A percentile compares a stretch with the other conserved stretches of the same genome.
phyloP scores from a whole-genome alignment of 2,329 filamentous ascomycete genomes.

The Trichoderma guizhouense region DNA sequence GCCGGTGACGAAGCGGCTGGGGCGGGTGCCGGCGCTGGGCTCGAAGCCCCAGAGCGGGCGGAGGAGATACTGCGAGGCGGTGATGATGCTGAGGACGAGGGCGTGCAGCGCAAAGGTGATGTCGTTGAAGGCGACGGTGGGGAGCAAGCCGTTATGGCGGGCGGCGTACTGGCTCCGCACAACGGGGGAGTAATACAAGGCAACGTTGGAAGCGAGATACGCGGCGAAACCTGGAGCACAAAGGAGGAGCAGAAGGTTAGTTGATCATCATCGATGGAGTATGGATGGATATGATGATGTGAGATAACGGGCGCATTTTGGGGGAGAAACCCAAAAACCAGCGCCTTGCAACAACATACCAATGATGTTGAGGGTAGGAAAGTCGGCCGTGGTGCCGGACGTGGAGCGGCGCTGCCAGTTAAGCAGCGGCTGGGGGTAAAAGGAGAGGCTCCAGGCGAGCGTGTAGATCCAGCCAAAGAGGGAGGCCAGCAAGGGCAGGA shows the following conservation, averaged over 20 bases:
- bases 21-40: slow-evolving; percentile 53
- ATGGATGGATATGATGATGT: no score
- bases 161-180: slow-evolving; percentile 81
- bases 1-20: slow-evolving; percentile 60
- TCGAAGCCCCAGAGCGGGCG: slow-evolving; percentile 72
- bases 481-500: slow-evolving; percentile 51
- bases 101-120: slow-evolving; percentile 84
- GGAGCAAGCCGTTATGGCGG: slow-evolving; percentile 70
- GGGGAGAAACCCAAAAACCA: background rate
- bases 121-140: slow-evolving; percentile 88
- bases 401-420: slow-evolving; percentile 78
- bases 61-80: slow-evolving; percentile 74
- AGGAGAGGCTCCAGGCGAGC: slow-evolving; percentile 77
- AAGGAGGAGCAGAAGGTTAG: background rate
- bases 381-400: slow-evolving; percentile 81
- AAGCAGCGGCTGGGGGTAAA: slow-evolving; percentile 85
- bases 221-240: slow-evolving; percentile 58
- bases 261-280: background rate
- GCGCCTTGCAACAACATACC: slow-evolving; percentile 37
- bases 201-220: slow-evolving; percentile 71
- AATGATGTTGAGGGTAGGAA: slow-evolving; percentile 69
- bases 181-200: slow-evolving; percentile 74
- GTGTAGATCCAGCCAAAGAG: slow-evolving; percentile 75
- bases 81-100: slow-evolving; percentile 65
- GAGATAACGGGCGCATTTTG: background rate